Percentiles rank a stretch among this genome's conserved stretches.
phyloP scores from a whole-genome alignment of 2,329 filamentous ascomycete genomes.

The Ploettnerulaceae sp. region DNA sequence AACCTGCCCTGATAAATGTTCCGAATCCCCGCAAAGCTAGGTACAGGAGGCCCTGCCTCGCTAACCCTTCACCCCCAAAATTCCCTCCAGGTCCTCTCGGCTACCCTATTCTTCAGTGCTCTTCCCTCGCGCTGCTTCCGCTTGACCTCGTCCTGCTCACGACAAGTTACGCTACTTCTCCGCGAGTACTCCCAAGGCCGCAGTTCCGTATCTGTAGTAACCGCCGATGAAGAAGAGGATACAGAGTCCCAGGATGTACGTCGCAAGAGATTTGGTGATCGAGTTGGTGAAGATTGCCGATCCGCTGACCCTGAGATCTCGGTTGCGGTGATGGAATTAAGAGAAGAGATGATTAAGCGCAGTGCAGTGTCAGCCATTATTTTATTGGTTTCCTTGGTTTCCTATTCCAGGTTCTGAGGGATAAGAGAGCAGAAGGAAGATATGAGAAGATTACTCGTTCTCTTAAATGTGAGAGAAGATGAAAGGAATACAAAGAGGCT shows the following conservation, averaged over 20 bases:
- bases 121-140: conserved; percentile 15
- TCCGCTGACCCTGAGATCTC: neutral
- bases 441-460: neutral
- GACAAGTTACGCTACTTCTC: neutral
- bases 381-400: conserved; percentile 3
- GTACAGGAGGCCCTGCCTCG: neutral
- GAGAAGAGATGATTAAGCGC: conserved; percentile 20
- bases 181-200: conserved; percentile 13
- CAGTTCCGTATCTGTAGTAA: conserved; percentile 16
- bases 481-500: conserved; percentile 6
- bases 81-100: conserved; percentile 18
- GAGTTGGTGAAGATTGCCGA: too few species aligned
- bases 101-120: conserved; percentile 7
- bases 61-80: conserved; percentile 18
- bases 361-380: conserved; percentile 14
- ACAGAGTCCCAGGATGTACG: conserved; percentile 10
- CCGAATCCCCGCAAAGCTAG: neutral
- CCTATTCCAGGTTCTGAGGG: neutral
- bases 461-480: neutral
- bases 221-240: conserved; percentile 8
- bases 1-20: too few species aligned
- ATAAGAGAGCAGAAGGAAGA: neutral
- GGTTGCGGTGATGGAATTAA: conserved; percentile 2
- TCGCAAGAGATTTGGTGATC: conserved; percentile 5
- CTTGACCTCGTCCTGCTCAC: conserved; percentile 16